Conservation (phyloP, 768 basidiomycete species). For the Dictyophora rubrovolvata region DNA sequence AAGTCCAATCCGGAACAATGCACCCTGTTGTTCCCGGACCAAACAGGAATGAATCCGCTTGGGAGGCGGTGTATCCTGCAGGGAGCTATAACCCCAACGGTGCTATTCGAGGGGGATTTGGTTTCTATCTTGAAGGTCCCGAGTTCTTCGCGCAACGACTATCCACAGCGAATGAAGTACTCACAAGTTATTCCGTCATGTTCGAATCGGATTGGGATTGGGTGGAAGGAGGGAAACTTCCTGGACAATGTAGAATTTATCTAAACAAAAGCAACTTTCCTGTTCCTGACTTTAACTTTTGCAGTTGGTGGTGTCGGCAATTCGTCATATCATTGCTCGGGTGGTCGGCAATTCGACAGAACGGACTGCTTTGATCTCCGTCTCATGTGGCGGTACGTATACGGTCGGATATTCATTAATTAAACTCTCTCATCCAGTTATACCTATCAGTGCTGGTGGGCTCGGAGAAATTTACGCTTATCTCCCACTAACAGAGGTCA, state of each 20-base stretch:
- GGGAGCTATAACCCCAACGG: constrained; percentile 53
- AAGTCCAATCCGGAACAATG: constrained; percentile 28
- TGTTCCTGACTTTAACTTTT: neutral
- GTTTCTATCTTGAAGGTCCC: constrained; percentile 58
- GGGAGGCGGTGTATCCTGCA: constrained; percentile 52
- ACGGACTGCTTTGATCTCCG: constrained; percentile 61
- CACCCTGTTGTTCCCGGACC: constrained; percentile 23
- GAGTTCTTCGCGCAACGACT: constrained; percentile 28
- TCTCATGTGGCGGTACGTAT: constrained; percentile 61
- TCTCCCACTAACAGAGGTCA: constrained; percentile 40
- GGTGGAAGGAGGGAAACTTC: constrained; percentile 68
- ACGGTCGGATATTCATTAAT: neutral
- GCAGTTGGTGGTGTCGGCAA: constrained; percentile 49
- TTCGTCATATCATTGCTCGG: constrained; percentile 53
- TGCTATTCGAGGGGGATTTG: constrained; percentile 49
- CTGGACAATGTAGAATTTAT: constrained; percentile 52
- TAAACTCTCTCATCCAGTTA: neutral
- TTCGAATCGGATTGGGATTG: constrained; percentile 54
- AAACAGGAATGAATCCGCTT: constrained; percentile 24
- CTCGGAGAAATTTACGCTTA: constrained; percentile 63
- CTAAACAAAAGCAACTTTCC: neutral
- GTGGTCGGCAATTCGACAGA: constrained; percentile 52
- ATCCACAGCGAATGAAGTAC: constrained; percentile 37
- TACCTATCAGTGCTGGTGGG: constrained; percentile 33
- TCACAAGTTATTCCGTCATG: constrained; percentile 59